Conservation (phyloP, 2,329 filamentous ascomycete species). For the Waltergamsia citrina region DNA sequence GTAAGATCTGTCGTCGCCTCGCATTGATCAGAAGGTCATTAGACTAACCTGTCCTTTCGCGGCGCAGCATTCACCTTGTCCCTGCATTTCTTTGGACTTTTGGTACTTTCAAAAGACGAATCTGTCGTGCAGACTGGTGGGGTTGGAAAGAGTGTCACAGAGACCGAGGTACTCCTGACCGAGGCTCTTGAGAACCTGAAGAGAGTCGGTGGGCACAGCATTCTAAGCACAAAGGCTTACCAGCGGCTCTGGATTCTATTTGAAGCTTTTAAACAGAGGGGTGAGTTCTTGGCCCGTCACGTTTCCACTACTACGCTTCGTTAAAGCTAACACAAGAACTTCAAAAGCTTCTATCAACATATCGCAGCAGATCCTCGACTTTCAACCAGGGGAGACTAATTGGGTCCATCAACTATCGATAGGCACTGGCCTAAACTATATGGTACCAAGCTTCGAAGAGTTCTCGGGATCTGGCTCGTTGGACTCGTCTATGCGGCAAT, state of each 20-base stretch:
- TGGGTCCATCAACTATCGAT: no score
- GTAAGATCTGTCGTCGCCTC: conserved; percentile 9
- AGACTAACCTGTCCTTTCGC: no score
- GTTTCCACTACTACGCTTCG: no score
- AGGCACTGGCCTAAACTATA: no score
- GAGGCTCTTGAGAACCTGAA: background rate
- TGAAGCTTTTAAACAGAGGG: background rate
- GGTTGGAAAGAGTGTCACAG: background rate
- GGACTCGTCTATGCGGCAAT: background rate
- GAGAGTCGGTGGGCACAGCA: background rate
- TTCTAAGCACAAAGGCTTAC: background rate
- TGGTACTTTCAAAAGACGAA: conserved; percentile 10
- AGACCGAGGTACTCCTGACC: background rate
- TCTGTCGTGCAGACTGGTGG: background rate
- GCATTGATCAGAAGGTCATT: background rate
- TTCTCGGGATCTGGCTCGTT: background rate
- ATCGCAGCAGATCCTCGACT: no score
- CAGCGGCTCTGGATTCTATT: background rate
- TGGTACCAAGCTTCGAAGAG: background rate
- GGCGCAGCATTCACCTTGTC: conserved; percentile 3
- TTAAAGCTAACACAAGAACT: no score
- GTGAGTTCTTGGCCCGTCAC: background rate
- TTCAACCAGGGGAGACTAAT: no score
- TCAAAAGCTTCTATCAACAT: no score
- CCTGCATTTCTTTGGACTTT: conserved; percentile 16